These are phyloP conservation scores for Gossypium australe DNA, from an alignment of 345 rosid species.

Conservation along the genomic window DNA sequence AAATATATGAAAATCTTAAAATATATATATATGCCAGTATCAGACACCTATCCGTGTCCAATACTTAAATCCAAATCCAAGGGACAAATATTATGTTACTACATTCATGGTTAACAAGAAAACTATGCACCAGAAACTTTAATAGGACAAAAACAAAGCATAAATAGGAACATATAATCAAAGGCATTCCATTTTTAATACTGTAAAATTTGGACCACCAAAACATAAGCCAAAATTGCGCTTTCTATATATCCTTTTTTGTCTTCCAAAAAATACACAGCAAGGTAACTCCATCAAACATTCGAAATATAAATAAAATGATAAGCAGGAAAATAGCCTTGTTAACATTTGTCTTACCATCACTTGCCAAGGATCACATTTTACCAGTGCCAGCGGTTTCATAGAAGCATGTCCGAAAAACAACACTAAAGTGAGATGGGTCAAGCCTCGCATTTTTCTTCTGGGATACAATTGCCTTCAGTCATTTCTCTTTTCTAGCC, in stretches of 20 bases:
- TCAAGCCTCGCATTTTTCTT: background rate
- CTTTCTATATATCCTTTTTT: background rate
- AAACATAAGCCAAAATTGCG: background rate
- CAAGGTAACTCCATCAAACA: background rate
- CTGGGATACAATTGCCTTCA: background rate
- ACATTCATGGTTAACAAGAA: background rate
- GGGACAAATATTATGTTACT: background rate
- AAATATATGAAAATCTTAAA: background rate
- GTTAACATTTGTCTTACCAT: background rate
- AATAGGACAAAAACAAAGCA: background rate
- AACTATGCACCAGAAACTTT: background rate
- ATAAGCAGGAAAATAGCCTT: background rate
- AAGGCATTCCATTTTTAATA: background rate
- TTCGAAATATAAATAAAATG: background rate
- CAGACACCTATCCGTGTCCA: background rate
- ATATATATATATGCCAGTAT: too few relatives aligned
- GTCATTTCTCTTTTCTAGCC: conserved; percentile 60
- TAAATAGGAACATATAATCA: background rate
- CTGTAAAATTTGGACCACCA: background rate
- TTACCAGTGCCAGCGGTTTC: conserved; percentile 5
- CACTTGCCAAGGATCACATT: conserved; percentile 6
- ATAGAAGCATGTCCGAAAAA: background rate
- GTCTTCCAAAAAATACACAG: background rate
- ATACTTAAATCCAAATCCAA: background rate
- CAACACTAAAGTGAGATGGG: background rate